Evolutionary conservation across 2,329 filamentous ascomycete genomes (phyloP).

Genomic region (Chaetomium strumarium): DNA sequence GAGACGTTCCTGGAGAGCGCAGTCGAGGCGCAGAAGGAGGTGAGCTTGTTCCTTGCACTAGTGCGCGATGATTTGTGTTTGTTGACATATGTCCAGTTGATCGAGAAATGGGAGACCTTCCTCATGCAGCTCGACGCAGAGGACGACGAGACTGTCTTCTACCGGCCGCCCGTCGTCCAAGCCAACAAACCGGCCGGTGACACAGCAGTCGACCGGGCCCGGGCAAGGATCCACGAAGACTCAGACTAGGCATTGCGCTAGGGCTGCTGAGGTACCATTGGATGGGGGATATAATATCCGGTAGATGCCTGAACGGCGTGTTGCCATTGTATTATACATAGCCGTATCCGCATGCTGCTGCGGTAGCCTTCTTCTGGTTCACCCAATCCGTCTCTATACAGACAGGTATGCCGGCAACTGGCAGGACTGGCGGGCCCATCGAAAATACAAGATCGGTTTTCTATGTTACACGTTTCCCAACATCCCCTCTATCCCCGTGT

Average conservation of each 20-base stretch:
- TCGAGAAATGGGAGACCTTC: conserved; percentile 97
- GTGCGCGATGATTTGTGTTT: conserved; percentile 18
- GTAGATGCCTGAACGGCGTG: not conserved
- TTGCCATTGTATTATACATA: conserved; percentile 26
- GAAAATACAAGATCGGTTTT: conserved; percentile 6
- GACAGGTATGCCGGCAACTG: not conserved
- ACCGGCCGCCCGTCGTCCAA: conserved; percentile 56
- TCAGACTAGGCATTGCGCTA: conserved; percentile 41
- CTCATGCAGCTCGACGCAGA: conserved; percentile 92
- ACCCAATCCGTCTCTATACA: not conserved
- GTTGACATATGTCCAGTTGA: conserved; percentile 39
- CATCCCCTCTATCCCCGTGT: not conserved
- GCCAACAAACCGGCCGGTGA: conserved; percentile 46
- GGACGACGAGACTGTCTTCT: conserved; percentile 70
- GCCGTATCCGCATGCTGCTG: conserved; percentile 3
- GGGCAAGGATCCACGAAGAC: conserved; percentile 54
- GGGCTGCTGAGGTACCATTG: not conserved
- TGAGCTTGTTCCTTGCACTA: conserved; percentile 38
- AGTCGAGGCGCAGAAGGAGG: conserved; percentile 98
- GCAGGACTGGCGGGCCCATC: not conserved
- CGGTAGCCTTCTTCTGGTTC: not conserved
- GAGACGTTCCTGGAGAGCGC: conserved; percentile 97
- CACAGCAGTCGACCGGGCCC: conserved; percentile 55
- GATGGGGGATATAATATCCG: not conserved
- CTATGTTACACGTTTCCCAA: not conserved